phyloP scores from a whole-genome alignment of 805 yeast genomes.

The Saturnispora sekii region DNA sequence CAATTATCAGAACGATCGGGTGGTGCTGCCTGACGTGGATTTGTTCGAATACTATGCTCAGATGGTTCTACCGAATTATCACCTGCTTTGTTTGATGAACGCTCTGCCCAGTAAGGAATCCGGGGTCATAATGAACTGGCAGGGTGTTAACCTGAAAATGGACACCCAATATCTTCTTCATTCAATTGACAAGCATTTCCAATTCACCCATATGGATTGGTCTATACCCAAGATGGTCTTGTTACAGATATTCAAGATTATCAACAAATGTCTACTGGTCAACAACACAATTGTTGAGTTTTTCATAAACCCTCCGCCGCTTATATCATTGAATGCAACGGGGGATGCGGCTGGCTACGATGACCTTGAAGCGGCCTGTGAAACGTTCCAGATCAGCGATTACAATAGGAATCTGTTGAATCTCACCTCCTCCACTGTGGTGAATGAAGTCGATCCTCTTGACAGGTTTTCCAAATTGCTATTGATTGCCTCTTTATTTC shows the following conservation, averaged over 20 bases:
- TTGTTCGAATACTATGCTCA: slow-evolving; percentile 15
- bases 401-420: slow-evolving; percentile 1
- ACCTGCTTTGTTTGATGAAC: slow-evolving; percentile 12
- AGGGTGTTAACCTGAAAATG: slow-evolving; percentile 11
- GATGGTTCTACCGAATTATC: slow-evolving; percentile 17
- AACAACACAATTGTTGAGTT: slow-evolving; percentile 10
- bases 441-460: slow-evolving; percentile 4
- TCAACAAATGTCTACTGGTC: slow-evolving; percentile 13
- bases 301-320: slow-evolving; percentile 3
- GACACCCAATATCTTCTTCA: slow-evolving; percentile 19
- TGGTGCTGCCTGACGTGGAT: slow-evolving; percentile 14
- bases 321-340: too few relatives aligned
- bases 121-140: slow-evolving; percentile 14
- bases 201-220: slow-evolving; percentile 2
- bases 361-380: not conserved
- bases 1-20: slow-evolving; percentile 15
- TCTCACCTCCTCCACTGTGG: not conserved
- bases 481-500: slow-evolving; percentile 14
- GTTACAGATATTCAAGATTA: slow-evolving; percentile 20
- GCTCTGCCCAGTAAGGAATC: slow-evolving; percentile 4
- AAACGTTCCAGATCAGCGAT: slow-evolving; percentile 1
- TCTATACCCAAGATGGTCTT: slow-evolving; percentile 13
- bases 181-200: slow-evolving; percentile 16
- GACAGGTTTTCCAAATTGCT: slow-evolving; percentile 15
- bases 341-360: not conserved